phyloP scores from a whole-genome alignment of 805 yeast species.

The Starmerella scarabaei region DNA sequence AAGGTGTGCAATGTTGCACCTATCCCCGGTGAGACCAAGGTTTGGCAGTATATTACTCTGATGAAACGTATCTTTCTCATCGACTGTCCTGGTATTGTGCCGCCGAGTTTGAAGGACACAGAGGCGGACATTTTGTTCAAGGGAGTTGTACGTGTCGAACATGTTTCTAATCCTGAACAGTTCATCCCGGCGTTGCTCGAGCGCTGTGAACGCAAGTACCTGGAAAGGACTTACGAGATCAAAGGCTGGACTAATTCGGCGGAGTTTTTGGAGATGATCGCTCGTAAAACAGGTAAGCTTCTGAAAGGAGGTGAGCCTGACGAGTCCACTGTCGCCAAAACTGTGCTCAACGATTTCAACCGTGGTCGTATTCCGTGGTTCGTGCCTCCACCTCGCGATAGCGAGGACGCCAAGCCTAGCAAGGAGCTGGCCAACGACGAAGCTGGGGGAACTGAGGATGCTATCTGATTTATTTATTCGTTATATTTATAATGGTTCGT shows the following conservation, averaged over 20 bases:
- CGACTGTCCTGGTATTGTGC: slow-evolving; percentile 98
- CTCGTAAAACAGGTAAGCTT: slow-evolving; percentile 84
- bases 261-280: slow-evolving; percentile 80
- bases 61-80: slow-evolving; percentile 92
- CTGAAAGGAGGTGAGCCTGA: slow-evolving; percentile 97
- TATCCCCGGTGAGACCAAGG: slow-evolving; percentile 97
- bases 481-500: too few relatives aligned
- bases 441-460: not conserved
- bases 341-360: slow-evolving; percentile 83
- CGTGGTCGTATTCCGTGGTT: slow-evolving; percentile 98
- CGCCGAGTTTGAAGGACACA: slow-evolving; percentile 80
- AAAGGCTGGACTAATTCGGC: slow-evolving; percentile 69
- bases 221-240: slow-evolving; percentile 90
- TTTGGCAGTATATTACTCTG: slow-evolving; percentile 95
- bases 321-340: slow-evolving; percentile 82
- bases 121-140: slow-evolving; percentile 86
- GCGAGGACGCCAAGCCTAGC: slow-evolving; percentile 34
- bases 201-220: slow-evolving; percentile 77
- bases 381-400: slow-evolving; percentile 77
- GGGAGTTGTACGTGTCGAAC: slow-evolving; percentile 98
- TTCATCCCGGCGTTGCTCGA: slow-evolving; percentile 75
- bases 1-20: slow-evolving; percentile 97
- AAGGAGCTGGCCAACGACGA: slow-evolving; percentile 21
- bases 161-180: slow-evolving; percentile 89
- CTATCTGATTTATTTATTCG: not conserved